Evolutionary conservation across 225 moss, liverwort and hornwort genomes (phyloP), one percentile per base, ranked within the genome.

Genomic region (Pleurozium schreberi): DNA sequence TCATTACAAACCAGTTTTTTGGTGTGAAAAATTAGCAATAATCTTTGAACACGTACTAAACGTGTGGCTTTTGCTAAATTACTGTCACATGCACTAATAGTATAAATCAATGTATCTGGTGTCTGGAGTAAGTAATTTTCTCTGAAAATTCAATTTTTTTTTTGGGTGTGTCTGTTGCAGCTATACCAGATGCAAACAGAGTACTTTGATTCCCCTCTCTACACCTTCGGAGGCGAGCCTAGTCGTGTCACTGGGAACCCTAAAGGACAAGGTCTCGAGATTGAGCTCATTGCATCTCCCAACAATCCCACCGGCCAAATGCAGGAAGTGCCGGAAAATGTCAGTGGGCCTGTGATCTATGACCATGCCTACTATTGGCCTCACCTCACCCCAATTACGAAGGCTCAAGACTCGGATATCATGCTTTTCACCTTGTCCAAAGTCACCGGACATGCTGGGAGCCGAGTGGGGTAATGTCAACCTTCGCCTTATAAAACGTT

Each of bases 301-400:
- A 96, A 96, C 92, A 96, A 96, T 75, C 96, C 96, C 17, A 92
- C 87, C 27, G 87, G 86, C 40, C 89, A 90, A 58, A 90, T 92
- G 17, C 95, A 95, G 87, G 89, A 92, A 81, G 90, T 90, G 40
- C 5, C 91, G 18, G 42, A 84, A 66, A 91, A 95, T n/a, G 88
- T 90, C 27, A 92, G 89, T 70, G 95, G 92, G 50, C 85, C 75
- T 79, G 82, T 93, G 33, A 40, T 96, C 45, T 94, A 89, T 42
- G 95, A 96, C 88, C 94, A 95, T 71, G 95, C 95, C 38, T 96
- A 96, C 33, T 93, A 96, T 68, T 96, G 96, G 96, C 96, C 96
- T 88, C 95, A 95, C 82, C 87, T 95, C 66, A 66, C 92, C 38
- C 85, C 95, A 33, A 88, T 96, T n/a, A 92, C 90, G 30, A 90